These are phyloP conservation scores for Annulohypoxylon nitens DNA, from an alignment of 495 filamentous ascomycete species.

Conservation along the genomic window DNA sequence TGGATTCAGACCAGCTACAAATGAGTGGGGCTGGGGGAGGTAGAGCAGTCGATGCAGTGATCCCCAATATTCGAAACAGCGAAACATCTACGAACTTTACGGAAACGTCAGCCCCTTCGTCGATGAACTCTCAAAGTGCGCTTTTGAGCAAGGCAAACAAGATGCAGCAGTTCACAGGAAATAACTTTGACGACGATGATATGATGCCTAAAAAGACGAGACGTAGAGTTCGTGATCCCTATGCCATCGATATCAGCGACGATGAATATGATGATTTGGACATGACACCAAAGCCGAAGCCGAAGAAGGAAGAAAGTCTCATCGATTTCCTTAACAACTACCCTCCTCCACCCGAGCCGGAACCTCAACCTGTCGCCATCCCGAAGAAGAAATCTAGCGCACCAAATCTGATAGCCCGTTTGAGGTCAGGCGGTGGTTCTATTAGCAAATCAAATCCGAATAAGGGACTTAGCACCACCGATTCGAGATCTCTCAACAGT, in stretches of 20 bases:
- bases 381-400: conserved; percentile 72
- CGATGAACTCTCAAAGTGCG: conserved; percentile 65
- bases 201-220: conserved; percentile 75
- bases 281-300: conserved; percentile 51
- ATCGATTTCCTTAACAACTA: conserved; percentile 89
- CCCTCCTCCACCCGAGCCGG: conserved; percentile 75
- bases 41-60: conserved; percentile 62
- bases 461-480: conserved; percentile 49
- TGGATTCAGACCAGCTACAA: conserved; percentile 83
- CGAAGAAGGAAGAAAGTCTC: conserved; percentile 76
- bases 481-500: conserved; percentile 52
- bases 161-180: conserved; percentile 37
- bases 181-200: conserved; percentile 60
- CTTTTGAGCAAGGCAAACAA: conserved; percentile 56
- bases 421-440: conserved; percentile 57
- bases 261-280: conserved; percentile 74
- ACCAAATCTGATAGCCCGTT: conserved; percentile 72
- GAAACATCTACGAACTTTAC: conserved; percentile 60
- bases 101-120: conserved; percentile 58
- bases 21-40: conserved; percentile 64
- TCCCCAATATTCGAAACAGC: conserved; percentile 59
- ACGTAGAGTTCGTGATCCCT: conserved; percentile 85
- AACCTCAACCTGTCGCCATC: conserved; percentile 57
- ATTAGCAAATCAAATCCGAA: conserved; percentile 52
- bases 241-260: conserved; percentile 88